Percentiles rank a stretch among this genome's conserved stretches.
Evolutionary conservation across 306 rosid species (phyloP).

Genomic region (Fagus sylvatica): DNA sequence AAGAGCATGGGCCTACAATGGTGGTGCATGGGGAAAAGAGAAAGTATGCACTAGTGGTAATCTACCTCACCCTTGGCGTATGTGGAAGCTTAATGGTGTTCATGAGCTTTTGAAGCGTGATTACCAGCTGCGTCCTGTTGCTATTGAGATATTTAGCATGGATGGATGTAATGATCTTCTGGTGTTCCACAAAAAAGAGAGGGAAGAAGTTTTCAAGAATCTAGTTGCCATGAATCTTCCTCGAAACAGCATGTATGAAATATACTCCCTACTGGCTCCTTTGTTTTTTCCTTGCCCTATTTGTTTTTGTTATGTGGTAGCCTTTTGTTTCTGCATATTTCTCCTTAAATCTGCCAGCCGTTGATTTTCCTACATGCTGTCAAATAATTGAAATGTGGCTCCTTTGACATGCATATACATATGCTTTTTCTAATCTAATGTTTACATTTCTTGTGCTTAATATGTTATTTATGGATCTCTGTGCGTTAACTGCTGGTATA

Average conservation of each 20-base stretch:
- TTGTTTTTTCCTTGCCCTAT: constrained; percentile 18
- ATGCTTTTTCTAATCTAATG: constrained; percentile 2
- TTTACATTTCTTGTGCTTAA: not conserved
- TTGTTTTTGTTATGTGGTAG: constrained; percentile 12
- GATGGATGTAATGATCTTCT: constrained; percentile 99
- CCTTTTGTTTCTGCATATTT: constrained; percentile 7
- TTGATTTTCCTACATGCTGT: constrained; percentile 13
- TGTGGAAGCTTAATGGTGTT: constrained; percentile 99
- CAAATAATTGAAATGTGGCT: constrained; percentile 19
- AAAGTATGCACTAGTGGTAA: constrained; percentile 77
- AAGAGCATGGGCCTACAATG: constrained; percentile 99
- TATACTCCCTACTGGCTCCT: constrained; percentile 15
- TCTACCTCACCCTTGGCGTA: constrained; percentile 91
- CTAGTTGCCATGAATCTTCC: constrained; percentile 95
- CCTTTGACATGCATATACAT: constrained; percentile 1
- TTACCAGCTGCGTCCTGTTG: constrained; percentile 99
- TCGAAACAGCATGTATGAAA: constrained; percentile 88
- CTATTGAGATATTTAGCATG: constrained; percentile 99
- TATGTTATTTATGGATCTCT: not conserved
- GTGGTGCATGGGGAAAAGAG: constrained; percentile 99
- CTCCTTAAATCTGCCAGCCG: not conserved
- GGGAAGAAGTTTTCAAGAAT: constrained; percentile 95
- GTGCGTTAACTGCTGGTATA: not conserved
- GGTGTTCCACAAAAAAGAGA: constrained; percentile 97
- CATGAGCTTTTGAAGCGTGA: constrained; percentile 99